Percentiles rank a stretch among this genome's conserved stretches.
phyloP scores from a whole-genome alignment of 192 early-diverging fungal species.

The Umbelopsis sp. region DNA sequence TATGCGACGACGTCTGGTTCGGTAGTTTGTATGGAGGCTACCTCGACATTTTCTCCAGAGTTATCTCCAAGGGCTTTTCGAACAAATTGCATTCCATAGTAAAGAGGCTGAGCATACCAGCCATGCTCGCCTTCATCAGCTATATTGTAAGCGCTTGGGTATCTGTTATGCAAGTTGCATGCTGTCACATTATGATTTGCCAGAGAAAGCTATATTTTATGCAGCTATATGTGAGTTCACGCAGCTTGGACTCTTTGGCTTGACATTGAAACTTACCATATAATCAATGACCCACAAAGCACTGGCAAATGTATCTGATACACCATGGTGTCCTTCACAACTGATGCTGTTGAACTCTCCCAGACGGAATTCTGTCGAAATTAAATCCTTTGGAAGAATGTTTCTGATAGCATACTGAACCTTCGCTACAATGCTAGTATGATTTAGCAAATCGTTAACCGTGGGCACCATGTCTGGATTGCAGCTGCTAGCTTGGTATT shows the following conservation, averaged over 20 bases:
- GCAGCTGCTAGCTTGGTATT: conserved; percentile 13
- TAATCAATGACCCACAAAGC: conserved; percentile 5
- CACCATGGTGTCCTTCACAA: neutral
- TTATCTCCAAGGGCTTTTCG: neutral
- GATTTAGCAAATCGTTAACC: neutral
- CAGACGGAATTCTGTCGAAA: neutral
- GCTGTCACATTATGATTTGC: conserved; percentile 4
- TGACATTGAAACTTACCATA: neutral
- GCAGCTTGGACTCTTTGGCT: no score
- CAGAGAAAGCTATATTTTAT: neutral
- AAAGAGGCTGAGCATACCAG: neutral
- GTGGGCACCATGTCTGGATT: neutral
- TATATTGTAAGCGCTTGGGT: conserved; percentile 8
- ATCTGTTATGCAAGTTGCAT: conserved; percentile 3
- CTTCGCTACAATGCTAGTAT: neutral
- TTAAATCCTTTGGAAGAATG: neutral
- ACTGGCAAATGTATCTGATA: conserved; percentile 3
- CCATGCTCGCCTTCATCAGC: neutral
- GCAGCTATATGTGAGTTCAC: no score
- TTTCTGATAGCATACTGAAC: neutral
- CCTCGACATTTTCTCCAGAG: neutral
- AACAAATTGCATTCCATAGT: neutral
- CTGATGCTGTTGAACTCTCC: conserved; percentile 14
- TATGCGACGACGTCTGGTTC: neutral
- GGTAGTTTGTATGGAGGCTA: neutral